phyloP scores from a whole-genome alignment of 768 basidiomycete species.

The Leucocoprinus leucothites region DNA sequence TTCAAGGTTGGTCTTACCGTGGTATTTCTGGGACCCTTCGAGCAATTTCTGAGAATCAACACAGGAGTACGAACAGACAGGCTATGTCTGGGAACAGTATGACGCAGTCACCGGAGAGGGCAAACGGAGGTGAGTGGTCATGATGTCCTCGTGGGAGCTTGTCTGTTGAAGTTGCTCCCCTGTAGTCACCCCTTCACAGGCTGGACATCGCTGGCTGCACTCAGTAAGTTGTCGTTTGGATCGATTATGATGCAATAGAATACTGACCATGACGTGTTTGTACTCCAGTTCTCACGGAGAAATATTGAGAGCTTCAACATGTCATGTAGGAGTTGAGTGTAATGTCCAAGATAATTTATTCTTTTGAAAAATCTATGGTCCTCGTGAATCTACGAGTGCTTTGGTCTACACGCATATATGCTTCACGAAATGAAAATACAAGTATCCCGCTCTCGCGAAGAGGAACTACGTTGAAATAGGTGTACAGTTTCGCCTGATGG shows the following conservation, averaged over 20 bases:
- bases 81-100: conserved; percentile 98
- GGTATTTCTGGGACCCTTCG: not conserved
- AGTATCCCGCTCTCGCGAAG: too few species aligned
- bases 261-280: not conserved
- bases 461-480: too few species aligned
- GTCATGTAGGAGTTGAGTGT: too few species aligned
- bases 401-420: too few species aligned
- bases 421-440: too few species aligned
- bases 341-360: too few species aligned
- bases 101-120: conserved; percentile 83
- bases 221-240: conserved; percentile 60
- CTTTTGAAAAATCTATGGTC: too few species aligned
- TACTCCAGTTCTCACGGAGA: conserved; percentile 30
- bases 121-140: conserved; percentile 62
- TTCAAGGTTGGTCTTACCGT: conserved; percentile 36
- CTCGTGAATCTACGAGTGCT: too few species aligned
- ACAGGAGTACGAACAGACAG: conserved; percentile 89
- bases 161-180: conserved; percentile 8
- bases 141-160: conserved; percentile 8
- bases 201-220: conserved; percentile 87
- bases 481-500: too few species aligned
- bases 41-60: not conserved
- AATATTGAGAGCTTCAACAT: conserved; percentile 21
- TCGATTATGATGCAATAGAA: not conserved
- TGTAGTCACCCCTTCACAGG: conserved; percentile 93